Base-by-base conservation (phyloP, 805 yeast species). In the Candida nitratophila region DNA sequence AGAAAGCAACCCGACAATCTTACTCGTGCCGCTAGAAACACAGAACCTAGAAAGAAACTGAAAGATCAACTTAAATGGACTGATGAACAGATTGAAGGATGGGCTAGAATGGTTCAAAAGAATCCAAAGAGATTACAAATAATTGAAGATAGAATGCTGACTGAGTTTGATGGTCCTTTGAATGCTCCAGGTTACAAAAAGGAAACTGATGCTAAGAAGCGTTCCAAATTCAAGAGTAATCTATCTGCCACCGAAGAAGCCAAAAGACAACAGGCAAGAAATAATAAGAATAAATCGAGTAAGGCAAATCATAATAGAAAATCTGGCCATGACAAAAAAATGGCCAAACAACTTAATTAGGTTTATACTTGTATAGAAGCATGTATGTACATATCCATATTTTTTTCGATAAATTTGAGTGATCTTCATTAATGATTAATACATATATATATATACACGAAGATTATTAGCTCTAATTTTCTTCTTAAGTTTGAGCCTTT, bases 51-150 rank as follows among this genome's bases (percentile, higher is more conserved):
- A 42, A 63, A 66, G 29, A 72, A 70, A 22, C 65, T 87, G 57
- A 76, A 72, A 49, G 51, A 59, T 6, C 68, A 69, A 33, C 74
- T 82, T 0, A 69, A 69, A 1, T 88, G 95, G 96, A 70, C 89
- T 0, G 90, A 89, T 61, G 96, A 88, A 56, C 96, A 87, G 59
- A 78, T 91, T 40, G 96, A 90, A 69, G 96, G 96, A 0, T 91
- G 97, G 97, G 83, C 83, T 1, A 66, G 84, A 44, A 83, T 85
- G 83, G 58, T 89, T 17, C 71, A 77, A 42, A 76, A 76, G 53
- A 76, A 80, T 37, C 88, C 93, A 1, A 69, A 70, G 37, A 69
- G 85, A 45, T 81, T 76, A 50, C 74, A 75, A 51, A 46, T 77
- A 2, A 58, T 86, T 45, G 95, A 86, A 53, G 83, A 81, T 42